These are phyloP conservation scores for Streptanthus diversifolius DNA, from an alignment of 345 rosid genomes.

Conservation along the genomic window DNA sequence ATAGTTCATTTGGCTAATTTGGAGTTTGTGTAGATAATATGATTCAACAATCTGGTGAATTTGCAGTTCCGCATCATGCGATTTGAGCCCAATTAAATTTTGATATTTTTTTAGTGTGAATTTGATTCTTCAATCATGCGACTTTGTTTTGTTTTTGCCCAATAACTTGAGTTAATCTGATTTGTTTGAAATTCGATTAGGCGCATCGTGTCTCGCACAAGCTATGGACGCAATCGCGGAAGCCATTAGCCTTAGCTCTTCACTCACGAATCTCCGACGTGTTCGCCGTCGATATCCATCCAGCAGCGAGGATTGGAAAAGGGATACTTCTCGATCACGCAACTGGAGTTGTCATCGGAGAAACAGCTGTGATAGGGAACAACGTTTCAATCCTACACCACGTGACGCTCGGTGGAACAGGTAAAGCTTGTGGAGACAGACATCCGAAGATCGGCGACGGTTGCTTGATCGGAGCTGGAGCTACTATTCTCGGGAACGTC, in stretches of 20 bases:
- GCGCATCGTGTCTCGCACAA: conserved; percentile 91
- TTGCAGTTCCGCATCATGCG: background rate
- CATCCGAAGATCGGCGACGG: conserved; percentile 97
- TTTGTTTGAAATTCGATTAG: conserved; percentile 34
- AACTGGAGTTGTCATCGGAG: conserved; percentile 86
- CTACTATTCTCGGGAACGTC: conserved; percentile 80
- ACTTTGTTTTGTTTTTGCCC: background rate
- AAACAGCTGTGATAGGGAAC: conserved; percentile 87
- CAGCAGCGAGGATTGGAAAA: conserved; percentile 87
- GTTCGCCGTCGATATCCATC: conserved; percentile 91
- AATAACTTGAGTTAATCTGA: background rate
- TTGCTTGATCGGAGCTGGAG: conserved; percentile 90
- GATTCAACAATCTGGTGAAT: background rate
- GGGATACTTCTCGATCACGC: conserved; percentile 91
- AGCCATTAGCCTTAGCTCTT: conserved; percentile 83
- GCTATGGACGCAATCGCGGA: conserved; percentile 69
- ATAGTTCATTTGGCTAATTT: background rate
- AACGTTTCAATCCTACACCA: conserved; percentile 91
- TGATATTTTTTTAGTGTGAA: background rate
- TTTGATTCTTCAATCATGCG: background rate
- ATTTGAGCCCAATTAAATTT: background rate
- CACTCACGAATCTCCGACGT: conserved; percentile 94
- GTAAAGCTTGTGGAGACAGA: conserved; percentile 72
- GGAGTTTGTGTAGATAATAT: no score
- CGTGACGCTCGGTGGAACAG: conserved; percentile 91